These are phyloP conservation scores for Populus trichocarpa DNA, from an alignment of 441 rosid species.

Conservation along the genomic window DNA sequence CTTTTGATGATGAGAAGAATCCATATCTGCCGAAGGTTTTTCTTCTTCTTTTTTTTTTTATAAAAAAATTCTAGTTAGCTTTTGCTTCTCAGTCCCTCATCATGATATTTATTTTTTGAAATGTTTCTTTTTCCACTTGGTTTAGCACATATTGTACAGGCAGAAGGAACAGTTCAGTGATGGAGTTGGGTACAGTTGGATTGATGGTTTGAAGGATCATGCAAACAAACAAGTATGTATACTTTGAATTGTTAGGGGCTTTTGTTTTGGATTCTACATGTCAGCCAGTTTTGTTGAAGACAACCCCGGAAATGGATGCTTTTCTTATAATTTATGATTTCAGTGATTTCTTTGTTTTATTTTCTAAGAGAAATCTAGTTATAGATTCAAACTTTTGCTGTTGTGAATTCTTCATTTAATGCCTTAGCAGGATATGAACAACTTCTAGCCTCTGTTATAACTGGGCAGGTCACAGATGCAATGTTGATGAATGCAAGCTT, in stretches of 20 bases:
- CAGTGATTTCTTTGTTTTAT: not conserved
- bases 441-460: constrained; percentile 10
- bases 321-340: not conserved
- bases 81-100: too few species aligned
- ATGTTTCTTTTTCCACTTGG: constrained; percentile 11
- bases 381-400: not conserved
- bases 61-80: too few species aligned
- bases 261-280: constrained; percentile 3
- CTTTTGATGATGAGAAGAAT: constrained; percentile 70
- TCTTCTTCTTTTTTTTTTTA: too few species aligned
- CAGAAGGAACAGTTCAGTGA: constrained; percentile 98
- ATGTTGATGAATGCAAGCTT: constrained; percentile 81
- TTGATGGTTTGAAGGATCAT: constrained; percentile 90
- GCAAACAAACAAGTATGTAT: constrained; percentile 59
- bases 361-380: not conserved
- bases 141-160: constrained; percentile 82
- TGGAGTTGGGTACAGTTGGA: constrained; percentile 98
- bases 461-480: constrained; percentile 68
- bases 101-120: not conserved
- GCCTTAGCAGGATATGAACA: not conserved
- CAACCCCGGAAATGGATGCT: not conserved
- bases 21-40: constrained; percentile 79
- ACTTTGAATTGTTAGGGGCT: not conserved
- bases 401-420: not conserved
- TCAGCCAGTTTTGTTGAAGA: not conserved